phyloP scores from a whole-genome alignment of 2,329 filamentous ascomycete genomes.

The Pestalotiopsis sp. region DNA sequence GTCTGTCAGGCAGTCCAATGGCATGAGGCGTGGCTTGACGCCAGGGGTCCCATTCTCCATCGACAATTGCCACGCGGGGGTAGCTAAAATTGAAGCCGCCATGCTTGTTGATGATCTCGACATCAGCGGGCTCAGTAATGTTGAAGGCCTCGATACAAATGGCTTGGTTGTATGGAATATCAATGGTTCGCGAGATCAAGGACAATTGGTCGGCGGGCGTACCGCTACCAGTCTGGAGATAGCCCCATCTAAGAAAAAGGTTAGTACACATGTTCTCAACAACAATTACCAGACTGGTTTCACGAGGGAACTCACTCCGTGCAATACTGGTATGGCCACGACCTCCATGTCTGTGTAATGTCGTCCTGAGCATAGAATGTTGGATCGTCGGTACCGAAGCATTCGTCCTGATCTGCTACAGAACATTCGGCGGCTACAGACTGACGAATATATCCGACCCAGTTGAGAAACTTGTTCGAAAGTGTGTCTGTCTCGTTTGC shows the following conservation, averaged over 20 bases:
- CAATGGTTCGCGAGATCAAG: constrained; percentile 71
- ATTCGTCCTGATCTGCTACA: constrained; percentile 35
- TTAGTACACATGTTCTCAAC: constrained; percentile 15
- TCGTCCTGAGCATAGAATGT: constrained; percentile 37
- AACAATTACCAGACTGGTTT: background rate
- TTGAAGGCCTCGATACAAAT: constrained; percentile 72
- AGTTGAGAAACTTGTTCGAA: constrained; percentile 52
- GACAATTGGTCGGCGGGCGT: constrained; percentile 67
- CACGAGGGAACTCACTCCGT: constrained; percentile 45
- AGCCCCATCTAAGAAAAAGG: constrained; percentile 66
- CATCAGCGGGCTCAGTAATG: constrained; percentile 64
- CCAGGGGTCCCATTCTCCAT: constrained; percentile 83
- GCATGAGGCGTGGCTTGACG: constrained; percentile 73
- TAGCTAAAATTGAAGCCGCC: constrained; percentile 76
- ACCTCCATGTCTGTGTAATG: constrained; percentile 43
- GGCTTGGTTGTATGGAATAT: constrained; percentile 62
- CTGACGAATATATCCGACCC: constrained; percentile 46
- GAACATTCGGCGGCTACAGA: constrained; percentile 28
- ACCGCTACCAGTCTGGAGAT: constrained; percentile 72
- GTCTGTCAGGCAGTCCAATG: constrained; percentile 57
- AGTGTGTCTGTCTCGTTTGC: constrained; percentile 38
- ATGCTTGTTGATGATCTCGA: constrained; percentile 73
- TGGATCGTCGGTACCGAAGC: constrained; percentile 38
- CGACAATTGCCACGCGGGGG: constrained; percentile 75
- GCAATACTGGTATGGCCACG: constrained; percentile 59